Base-by-base conservation (phyloP, 768 basidiomycete genomes). In the Mycena floridula region DNA sequence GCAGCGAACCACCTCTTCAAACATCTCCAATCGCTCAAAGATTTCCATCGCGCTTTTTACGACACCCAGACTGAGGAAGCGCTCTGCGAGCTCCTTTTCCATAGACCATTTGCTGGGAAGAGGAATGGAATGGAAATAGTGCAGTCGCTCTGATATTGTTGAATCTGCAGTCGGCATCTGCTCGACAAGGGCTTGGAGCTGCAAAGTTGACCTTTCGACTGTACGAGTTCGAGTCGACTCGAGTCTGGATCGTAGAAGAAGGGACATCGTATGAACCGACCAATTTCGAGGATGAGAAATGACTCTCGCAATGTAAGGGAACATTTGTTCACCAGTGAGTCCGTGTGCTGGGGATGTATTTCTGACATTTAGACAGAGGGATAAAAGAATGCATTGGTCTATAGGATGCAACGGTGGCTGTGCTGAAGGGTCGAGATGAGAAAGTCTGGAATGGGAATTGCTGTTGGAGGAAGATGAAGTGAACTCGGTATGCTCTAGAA, bases 211-310 rank as follows among this genome's bases (percentile, higher is more conserved):
- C 21, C 96, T 81, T 60, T 99, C 96, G 54, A 94, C 87, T 12
- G 96, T 98, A 20, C 96, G 81, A 1, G 89, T 89, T 35, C 96
- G 79, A 15, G 77, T 70, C 1, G 92, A 76, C 62, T 99, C 95
- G 46, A 96, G 81, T 6, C 96, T 80, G 8, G 95, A 88, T 23
- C 96, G 86, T 22, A 97, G 79, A 40, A 99, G 77, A 42, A 98
- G 81, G 23, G 92, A 94, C 81, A 94, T 95, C 27, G 94, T 95
- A 66, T 98, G 91, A 24, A 98, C 73, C 5, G 91, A 87, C 96
- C 96, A 99, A 62, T 97, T 98, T 44, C 73, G 69, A 2, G 93
- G 91, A 58, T 97, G 90, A 1, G 82, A 71, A 51, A 98, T 78
- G 27, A 97, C 90, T 27, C 95, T 86, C 11, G 82, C 63, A 46